Base-by-base conservation (phyloP, 2,329 filamentous ascomycete species). In the Scortechinia acanthostroma region DNA sequence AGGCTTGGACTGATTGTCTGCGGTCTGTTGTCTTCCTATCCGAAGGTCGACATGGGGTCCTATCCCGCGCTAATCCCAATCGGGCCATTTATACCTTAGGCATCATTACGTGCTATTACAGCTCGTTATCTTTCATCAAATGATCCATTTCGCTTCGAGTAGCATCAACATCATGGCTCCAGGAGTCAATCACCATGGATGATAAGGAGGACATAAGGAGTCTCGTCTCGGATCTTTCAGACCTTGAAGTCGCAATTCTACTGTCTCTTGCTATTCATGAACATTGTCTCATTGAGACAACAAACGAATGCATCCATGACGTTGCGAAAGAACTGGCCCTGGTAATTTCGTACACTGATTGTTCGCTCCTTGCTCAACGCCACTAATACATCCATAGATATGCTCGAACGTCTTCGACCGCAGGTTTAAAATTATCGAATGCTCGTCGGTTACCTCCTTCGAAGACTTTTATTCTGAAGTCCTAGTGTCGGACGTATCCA, bases 231-330 rank as follows among this genome's bases (percentile, higher is more conserved):
- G 10, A 40, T 13, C 35, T 40, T 10, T 40, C 35, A 6, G 35
- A 40, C 17, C 35, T 40, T 40, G 35, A 40, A 40, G 35, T 40
- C 10, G 35, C 35, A 13, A 13, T 40, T 19, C 35, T 40, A 6
- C 35, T 40, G 13, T 40, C 10, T 10, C 17, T 40, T 15, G 35
- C 17, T 19, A 17, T 6, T 19, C 35, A 17, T 13, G 35, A 19
- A 19, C 35, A 40, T 19, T 19, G 10, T 6, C 35, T 40, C 10
- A 10, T 40, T 19, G 35, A 40, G 17, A 40, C 35, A 15, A 40
- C 17, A 13, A 17, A 19, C 10, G 35, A 40, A 15, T 6, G 10
- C 35, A 40, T 40, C 17, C 10, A 40, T 10, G 35, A 40, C 35
- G 10, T 40, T 40, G 35, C 35, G 13, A 40, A 40, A 40, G 35